Evolutionary conservation across 1,284 basidiomycete genomes (phyloP), one percentile per base, ranked within the genome.

Genomic region (Cutaneotrichosporon cyanovorans): DNA sequence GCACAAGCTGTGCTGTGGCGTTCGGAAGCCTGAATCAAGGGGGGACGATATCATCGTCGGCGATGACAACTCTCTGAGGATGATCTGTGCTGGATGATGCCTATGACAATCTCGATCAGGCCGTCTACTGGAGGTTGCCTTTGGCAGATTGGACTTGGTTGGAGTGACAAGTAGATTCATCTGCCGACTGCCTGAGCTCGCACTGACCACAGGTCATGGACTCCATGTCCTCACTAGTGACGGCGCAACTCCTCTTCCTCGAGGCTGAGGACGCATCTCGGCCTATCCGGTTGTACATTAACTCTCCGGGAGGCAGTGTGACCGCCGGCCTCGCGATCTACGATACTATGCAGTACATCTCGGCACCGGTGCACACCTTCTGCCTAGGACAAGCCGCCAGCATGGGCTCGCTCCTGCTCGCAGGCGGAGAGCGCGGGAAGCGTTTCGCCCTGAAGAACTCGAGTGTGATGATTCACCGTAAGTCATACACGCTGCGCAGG

Each of bases 391-490:
- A 91, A 69, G 90, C 91, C 18, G 87, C 86, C 50, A 88, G 85
- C 34, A 95, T 95, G 91, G 90, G 87, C 3, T 90, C 87, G 38
- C 76, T 95, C 40, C 77, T 93, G 16, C 78, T 93, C 6, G 85
- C 86, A 5, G 87, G 86, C 42, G 88, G 84, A 31, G 86, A 85
- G 72, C 81, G 77, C 56, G 90, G 89, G 18, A 87, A 90, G 68
- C 77, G 90, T 31, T 89, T 88, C 63, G 85, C 85, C 56, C 77
- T 95, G 40, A 88, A 88, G 10, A 86, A 95, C 64, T 83, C 88
- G 18, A 88, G 84, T 63, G 88, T 95, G 58, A 95, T 95, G 90
- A 95, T 95, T 43, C 90, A 95, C 68, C 90, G 89, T 90, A 69
- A 68, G 87, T 37, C 8, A 9, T 14, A 14, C 14, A 19, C n/a